Evolutionary conservation across 106 monocot species (phyloP), one percentile per base, ranked within the genome.

Genomic region (Acanthochlamys bracteata): DNA sequence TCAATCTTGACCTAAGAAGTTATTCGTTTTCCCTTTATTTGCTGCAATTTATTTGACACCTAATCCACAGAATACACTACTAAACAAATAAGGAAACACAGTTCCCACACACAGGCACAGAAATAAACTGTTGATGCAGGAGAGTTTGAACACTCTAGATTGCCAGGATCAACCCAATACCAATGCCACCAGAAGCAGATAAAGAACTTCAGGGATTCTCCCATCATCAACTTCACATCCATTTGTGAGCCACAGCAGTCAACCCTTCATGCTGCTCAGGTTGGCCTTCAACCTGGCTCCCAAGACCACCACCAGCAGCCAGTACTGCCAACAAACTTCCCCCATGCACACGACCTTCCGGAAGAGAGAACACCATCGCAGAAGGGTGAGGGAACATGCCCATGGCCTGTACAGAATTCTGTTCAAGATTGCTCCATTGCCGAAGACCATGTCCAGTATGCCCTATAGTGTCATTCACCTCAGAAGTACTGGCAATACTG

Each of bases 321-420:
- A 93, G 61, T 66, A 82, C 43, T 16, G 79, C 67, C 79, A 90
- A 46, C 11, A 94, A 59, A 63, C 55, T 86, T 20, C 84, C 94
- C n/a, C 94, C 94, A 74, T 86, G 94, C 67, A 94, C 94, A 61
- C 94, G 73, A 11, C 89, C 79, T 74, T 90, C 95, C 7, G 80
- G 68, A 63, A 66, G 55, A 25, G 69, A 17, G 58, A 39, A n/a
- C 4, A 66, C 0, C 27, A 63, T 1, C 27, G 4, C 25, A 42
- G 65, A 24, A 3, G 59, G 70, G 4, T 39, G 59, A 52, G 63
- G 55, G 3, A n/a, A 43, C 41, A 20, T 19, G 15, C 53, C 57
- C 41, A 20, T 19, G 15, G 60, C 57, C 25, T 72, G 76, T 62
- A 61, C 59, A 33, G 26, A n/a, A 41, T 69, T 68, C 41, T 61